Base-by-base conservation (phyloP, 208 protist species). In the Acanthamoeba healyi region DNA sequence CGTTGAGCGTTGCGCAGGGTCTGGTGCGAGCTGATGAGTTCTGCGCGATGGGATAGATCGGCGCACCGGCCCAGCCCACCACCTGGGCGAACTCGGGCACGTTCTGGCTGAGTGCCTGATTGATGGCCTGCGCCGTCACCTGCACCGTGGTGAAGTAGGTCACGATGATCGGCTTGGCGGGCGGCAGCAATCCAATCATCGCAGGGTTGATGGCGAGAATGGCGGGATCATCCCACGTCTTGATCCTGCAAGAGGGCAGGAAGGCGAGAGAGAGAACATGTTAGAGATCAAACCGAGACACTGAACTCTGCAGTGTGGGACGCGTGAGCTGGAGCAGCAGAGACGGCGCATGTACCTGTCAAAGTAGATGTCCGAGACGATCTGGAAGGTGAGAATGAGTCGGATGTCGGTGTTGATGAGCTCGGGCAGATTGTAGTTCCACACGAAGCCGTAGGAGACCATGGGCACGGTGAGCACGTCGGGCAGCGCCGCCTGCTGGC, bases 301-400 rank as follows among this genome's bases (percentile, higher is more conserved):
- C n/a, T n/a, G n/a, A n/a, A n/a, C n/a, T n/a, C n/a, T n/a, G n/a
- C n/a, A n/a, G n/a, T n/a, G n/a, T n/a, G n/a, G n/a, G n/a, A n/a
- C n/a, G n/a, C n/a, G n/a, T n/a, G n/a, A n/a, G n/a, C n/a, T n/a
- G n/a, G n/a, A n/a, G n/a, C n/a, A n/a, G n/a, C n/a, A n/a, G n/a
- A n/a, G n/a, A n/a, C n/a, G n/a, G n/a, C n/a, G n/a, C n/a, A n/a
- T n/a, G n/a, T n/a, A n/a, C n/a, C n/a, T n/a, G 44, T 84, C 29
- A 26, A 84, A 46, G 26, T 84, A 84, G 74, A 84, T 84, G 44
- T 84, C 74, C 15, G 74, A 84, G 74, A 84, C 38, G 40, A 54
- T 84, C 26, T 84, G 24, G 29, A 84, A 84, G 44, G 36, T 32
- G 24, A 84, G 44, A 9, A 44, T 9, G 29, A 84, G 74, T 7